Evolutionary conservation across 2,329 filamentous ascomycete genomes (phyloP).

Genomic region (Aspergillaceae sp.): DNA sequence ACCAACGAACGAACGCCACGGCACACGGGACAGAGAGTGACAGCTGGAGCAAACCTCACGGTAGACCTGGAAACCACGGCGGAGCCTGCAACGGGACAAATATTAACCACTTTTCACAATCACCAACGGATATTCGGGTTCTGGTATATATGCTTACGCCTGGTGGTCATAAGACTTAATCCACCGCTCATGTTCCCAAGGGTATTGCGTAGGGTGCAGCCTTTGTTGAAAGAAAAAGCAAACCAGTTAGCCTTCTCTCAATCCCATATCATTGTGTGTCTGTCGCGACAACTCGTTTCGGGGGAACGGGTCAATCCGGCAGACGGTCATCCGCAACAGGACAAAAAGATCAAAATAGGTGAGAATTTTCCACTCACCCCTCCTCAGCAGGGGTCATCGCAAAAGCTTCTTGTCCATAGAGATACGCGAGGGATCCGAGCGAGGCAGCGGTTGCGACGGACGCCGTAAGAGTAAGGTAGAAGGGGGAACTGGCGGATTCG

Average conservation of each 20-base stretch:
- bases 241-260: slow-evolving; percentile 17
- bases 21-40: slow-evolving; percentile 91
- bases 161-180: slow-evolving; percentile 95
- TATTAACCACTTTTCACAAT: slow-evolving; percentile 9
- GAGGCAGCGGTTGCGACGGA: slow-evolving; percentile 78
- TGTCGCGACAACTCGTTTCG: slow-evolving; percentile 11
- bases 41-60: slow-evolving; percentile 95
- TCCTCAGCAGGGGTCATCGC: slow-evolving; percentile 93
- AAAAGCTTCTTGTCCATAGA: slow-evolving; percentile 79
- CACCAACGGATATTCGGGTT: no score
- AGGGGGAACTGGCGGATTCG: slow-evolving; percentile 63
- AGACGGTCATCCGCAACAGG: slow-evolving; percentile 7
- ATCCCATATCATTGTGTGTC: slow-evolving; percentile 11
- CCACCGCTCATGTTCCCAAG: slow-evolving; percentile 90
- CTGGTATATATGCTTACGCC: slow-evolving; percentile 57
- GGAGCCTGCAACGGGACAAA: slow-evolving; percentile 56
- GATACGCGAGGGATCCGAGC: slow-evolving; percentile 81
- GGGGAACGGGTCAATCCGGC: slow-evolving; percentile 9
- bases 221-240: slow-evolving; percentile 41
- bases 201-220: slow-evolving; percentile 84
- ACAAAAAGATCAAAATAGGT: neutral
- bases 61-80: slow-evolving; percentile 99
- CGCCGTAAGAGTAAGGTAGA: slow-evolving; percentile 78
- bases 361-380: slow-evolving; percentile 62
- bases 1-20: slow-evolving; percentile 87